phyloP scores from a whole-genome alignment of 2,329 filamentous ascomycete species.

The Pleomassaria siparia region DNA sequence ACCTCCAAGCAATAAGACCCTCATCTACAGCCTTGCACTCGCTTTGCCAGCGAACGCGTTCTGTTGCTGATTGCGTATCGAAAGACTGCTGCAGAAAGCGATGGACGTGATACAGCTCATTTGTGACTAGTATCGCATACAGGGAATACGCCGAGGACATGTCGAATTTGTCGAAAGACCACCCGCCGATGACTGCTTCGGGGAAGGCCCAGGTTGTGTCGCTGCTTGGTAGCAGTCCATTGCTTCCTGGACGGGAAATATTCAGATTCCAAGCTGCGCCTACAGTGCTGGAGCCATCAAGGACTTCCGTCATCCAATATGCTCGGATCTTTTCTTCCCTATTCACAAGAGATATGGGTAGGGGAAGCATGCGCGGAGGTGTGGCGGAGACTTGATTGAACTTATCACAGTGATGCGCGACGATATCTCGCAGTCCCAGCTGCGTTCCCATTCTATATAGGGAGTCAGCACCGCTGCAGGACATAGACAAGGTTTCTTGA shows the following conservation, averaged over 20 bases:
- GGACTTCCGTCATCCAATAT: slow-evolving; percentile 43
- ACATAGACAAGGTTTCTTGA: neutral
- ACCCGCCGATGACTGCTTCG: slow-evolving; percentile 20
- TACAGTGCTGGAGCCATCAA: slow-evolving; percentile 38
- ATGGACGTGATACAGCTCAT: slow-evolving; percentile 27
- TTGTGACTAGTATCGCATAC: slow-evolving; percentile 26
- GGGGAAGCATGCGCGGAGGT: slow-evolving; percentile 26
- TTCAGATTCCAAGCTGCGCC: slow-evolving; percentile 34
- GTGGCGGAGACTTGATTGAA: slow-evolving; percentile 30
- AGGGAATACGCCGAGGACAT: slow-evolving; percentile 26
- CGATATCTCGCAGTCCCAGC: slow-evolving; percentile 31
- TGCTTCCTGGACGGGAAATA: slow-evolving; percentile 15
- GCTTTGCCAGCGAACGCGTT: slow-evolving; percentile 23
- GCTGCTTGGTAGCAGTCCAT: slow-evolving; percentile 26
- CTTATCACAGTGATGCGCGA: slow-evolving; percentile 31
- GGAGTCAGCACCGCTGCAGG: neutral
- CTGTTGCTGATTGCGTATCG: slow-evolving; percentile 21
- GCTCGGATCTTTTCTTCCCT: slow-evolving; percentile 40
- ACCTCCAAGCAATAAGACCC: slow-evolving; percentile 23
- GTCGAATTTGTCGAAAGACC: slow-evolving; percentile 20
- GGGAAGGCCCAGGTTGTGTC: slow-evolving; percentile 29
- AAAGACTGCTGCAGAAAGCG: slow-evolving; percentile 27
- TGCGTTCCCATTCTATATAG: slow-evolving; percentile 29
- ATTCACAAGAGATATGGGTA: slow-evolving; percentile 33
- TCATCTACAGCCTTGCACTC: slow-evolving; percentile 27